Evolutionary conservation across 2,329 filamentous ascomycete species (phyloP).

Genomic region (Didymella arachidicola): DNA sequence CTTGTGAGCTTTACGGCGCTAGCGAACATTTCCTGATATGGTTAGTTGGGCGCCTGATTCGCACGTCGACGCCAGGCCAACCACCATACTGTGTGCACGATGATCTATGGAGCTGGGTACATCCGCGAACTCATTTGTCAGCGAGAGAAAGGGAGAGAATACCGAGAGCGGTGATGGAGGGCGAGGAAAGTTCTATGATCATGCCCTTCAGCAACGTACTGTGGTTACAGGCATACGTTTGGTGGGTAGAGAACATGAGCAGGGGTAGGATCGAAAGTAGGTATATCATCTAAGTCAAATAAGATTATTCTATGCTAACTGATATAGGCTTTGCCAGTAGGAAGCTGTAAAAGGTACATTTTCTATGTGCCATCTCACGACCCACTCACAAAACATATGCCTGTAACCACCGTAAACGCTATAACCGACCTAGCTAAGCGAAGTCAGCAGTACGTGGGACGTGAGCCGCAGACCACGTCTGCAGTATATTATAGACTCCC

Average conservation of each 20-base stretch:
- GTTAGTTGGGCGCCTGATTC: slow-evolving; percentile 4
- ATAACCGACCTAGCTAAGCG: background rate
- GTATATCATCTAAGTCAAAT: no score
- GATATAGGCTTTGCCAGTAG: no score
- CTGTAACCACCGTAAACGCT: background rate
- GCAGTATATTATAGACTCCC: no score
- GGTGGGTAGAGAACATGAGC: no score
- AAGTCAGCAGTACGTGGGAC: background rate
- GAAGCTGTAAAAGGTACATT: no score
- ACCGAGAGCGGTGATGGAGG: background rate
- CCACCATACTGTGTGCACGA: background rate
- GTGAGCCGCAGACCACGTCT: background rate
- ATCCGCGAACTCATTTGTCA: background rate
- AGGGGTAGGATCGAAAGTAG: no score
- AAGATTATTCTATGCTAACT: no score
- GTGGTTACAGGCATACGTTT: no score
- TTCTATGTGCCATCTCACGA: no score
- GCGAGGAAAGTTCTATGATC: background rate
- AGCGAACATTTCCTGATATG: slow-evolving; percentile 13
- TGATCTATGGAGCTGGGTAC: background rate
- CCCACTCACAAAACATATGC: no score
- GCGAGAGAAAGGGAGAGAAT: background rate
- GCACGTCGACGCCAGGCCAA: background rate
- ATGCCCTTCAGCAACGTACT: background rate
- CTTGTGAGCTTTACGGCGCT: background rate